Evolutionary conservation across 805 yeast species (phyloP).

Genomic region (Pichia cephalocereana): DNA sequence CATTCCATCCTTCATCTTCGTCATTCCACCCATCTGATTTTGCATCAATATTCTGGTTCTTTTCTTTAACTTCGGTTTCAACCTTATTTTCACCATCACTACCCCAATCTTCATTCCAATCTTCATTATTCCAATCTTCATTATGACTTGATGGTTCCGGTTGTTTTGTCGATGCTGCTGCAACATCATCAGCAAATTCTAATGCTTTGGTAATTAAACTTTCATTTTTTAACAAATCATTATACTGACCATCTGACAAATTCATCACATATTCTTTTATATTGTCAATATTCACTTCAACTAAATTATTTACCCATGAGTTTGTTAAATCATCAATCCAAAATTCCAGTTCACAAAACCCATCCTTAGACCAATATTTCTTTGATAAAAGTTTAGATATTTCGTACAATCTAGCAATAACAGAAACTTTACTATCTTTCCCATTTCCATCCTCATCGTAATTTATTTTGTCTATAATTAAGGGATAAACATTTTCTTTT

Average conservation of each 20-base stretch:
- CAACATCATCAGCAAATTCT: too few species aligned
- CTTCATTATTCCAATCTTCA: too few species aligned
- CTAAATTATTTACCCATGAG: conserved; percentile 22
- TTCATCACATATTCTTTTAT: conserved; percentile 17
- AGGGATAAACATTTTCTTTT: conserved; percentile 17
- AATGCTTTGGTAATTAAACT: conserved; percentile 1
- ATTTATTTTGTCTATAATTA: conserved; percentile 18
- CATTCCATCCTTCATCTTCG: conserved; percentile 6
- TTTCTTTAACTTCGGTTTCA: neutral
- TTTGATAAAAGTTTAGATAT: conserved; percentile 18
- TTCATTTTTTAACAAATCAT: conserved; percentile 4
- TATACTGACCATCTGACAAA: conserved; percentile 8
- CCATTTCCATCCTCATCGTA: conserved; percentile 1
- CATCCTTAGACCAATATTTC: conserved; percentile 23
- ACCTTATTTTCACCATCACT: too few species aligned
- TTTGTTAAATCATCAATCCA: conserved; percentile 25
- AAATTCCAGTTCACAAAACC: conserved; percentile 24
- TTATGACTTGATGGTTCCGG: too few species aligned
- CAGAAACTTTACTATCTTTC: neutral
- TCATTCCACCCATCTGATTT: conserved; percentile 5
- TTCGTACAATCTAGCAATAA: conserved; percentile 9
- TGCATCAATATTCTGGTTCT: neutral
- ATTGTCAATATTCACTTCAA: conserved; percentile 19
- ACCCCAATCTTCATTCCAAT: too few species aligned
- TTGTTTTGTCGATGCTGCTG: too few species aligned